A percentile compares a stretch with the other conserved stretches of the same genome.
Evolutionary conservation across 805 yeast genomes (phyloP).

Genomic region (Osmozyma mogii): DNA sequence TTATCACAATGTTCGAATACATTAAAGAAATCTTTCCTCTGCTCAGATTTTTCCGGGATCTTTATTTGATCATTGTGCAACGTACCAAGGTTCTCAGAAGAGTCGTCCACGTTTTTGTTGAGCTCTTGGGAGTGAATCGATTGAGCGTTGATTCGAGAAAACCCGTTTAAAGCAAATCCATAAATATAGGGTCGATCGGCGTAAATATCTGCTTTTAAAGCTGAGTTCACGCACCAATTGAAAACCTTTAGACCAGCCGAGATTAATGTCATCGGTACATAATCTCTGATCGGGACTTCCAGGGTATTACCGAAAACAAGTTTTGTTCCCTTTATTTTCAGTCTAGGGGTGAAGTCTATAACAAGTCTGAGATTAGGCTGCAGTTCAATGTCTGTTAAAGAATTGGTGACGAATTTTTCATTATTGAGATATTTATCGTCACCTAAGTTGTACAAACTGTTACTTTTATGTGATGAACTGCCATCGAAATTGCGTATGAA

Average conservation of each 20-base stretch:
- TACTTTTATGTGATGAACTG: constrained; percentile 24
- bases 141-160: neutral
- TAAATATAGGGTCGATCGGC: constrained; percentile 55
- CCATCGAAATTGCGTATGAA: constrained; percentile 43
- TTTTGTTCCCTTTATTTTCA: constrained; percentile 41
- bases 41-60: constrained; percentile 26
- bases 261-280: constrained; percentile 44
- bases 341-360: constrained; percentile 35
- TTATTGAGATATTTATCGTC: constrained; percentile 21
- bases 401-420: constrained; percentile 1
- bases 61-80: constrained; percentile 13
- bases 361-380: constrained; percentile 25
- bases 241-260: constrained; percentile 48
- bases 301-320: constrained; percentile 66
- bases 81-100: constrained; percentile 20
- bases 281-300: constrained; percentile 47
- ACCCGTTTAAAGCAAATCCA: constrained; percentile 50
- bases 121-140: constrained; percentile 2
- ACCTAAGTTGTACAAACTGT: constrained; percentile 24
- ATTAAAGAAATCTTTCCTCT: constrained; percentile 40
- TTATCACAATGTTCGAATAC: constrained; percentile 26
- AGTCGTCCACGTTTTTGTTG: constrained; percentile 5
- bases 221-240: constrained; percentile 53
- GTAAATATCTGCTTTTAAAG: constrained; percentile 55
- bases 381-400: neutral